A percentile compares a stretch with the other conserved stretches of the same genome.
phyloP scores from a whole-genome alignment of 805 yeast genomes.

The Candida broadrunensis region DNA sequence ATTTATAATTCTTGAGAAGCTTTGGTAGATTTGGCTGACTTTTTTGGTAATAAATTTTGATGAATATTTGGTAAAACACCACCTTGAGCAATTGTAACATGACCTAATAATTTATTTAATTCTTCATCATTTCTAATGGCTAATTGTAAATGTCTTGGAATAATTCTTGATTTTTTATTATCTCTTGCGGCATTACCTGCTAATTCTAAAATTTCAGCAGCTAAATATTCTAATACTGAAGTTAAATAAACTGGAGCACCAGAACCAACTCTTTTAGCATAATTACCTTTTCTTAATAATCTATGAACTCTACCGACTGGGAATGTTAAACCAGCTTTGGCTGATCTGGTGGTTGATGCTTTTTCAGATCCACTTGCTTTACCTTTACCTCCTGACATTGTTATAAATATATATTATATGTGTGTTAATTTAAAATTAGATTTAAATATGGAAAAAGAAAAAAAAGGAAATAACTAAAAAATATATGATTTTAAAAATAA shows the following conservation, averaged over 20 bases:
- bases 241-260: slow-evolving; percentile 53
- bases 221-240: slow-evolving; percentile 47
- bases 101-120: slow-evolving; percentile 48
- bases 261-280: slow-evolving; percentile 51
- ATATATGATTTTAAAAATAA: too few species aligned
- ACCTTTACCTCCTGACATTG: slow-evolving; percentile 38
- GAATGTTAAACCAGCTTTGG: slow-evolving; percentile 50
- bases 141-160: slow-evolving; percentile 51
- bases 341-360: slow-evolving; percentile 48
- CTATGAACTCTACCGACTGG: slow-evolving; percentile 52
- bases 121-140: slow-evolving; percentile 54
- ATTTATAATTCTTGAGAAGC: slow-evolving; percentile 58
- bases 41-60: slow-evolving; percentile 52
- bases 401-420: slow-evolving; percentile 3
- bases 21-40: slow-evolving; percentile 47
- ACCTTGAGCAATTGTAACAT: slow-evolving; percentile 51
- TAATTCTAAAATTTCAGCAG: slow-evolving; percentile 50
- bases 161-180: slow-evolving; percentile 49
- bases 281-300: slow-evolving; percentile 49
- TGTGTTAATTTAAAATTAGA: slow-evolving; percentile 1
- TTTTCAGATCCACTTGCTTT: slow-evolving; percentile 47
- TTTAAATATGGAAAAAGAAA: too few species aligned
- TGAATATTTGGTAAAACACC: slow-evolving; percentile 53
- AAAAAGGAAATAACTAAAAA: too few species aligned
- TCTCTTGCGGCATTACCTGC: slow-evolving; percentile 54